Evolutionary conservation across 176 grass and related monocot genomes (phyloP), one percentile per base, ranked within the genome.

Genomic region (Carex parvula): DNA sequence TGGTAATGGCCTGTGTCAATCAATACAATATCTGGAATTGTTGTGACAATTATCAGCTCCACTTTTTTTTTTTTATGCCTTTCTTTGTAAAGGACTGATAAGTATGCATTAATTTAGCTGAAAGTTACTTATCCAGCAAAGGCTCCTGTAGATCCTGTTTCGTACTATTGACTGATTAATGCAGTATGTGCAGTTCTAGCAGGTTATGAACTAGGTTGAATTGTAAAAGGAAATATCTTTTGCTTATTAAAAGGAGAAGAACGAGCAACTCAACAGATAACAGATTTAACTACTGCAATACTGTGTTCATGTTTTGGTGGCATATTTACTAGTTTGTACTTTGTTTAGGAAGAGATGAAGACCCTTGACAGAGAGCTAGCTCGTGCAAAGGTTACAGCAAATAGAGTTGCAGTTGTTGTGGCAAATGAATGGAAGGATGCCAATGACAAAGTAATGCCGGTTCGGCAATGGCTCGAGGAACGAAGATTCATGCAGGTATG

Each of bases 371-470:
- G 96, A 77, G 96, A 99, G 66, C 83, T 99, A 87, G 59, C 96
- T 79, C 91, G 96, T 63, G 96, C 96, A 17, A 99, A 99, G 53
- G 96, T 99, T 84, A 90, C 91, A 16, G 96, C 96, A 32, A 98
- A 98, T 64, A 94, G 95, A 83, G 95, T 98, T 87, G 96, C 96
- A 16, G 96, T 99, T 57, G 96, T 99, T 55, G 96, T 99, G 48
- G 96, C 96, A 89, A 99, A 99, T 90, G 96, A 99, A 70, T 99
- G 96, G 96, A 99, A 99, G 87, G 96, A 99, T 59, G 91, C 89
- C 32, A 95, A 91, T 85, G 96, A 95, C 87, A 99, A 99, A 93
- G 93, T 99, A 77, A 99, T 99, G 96, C 96, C 93, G 79, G 96
- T 99, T 52, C 94, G 92, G 83, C 96, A 95, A 86, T 99, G 96